phyloP scores from a whole-genome alignment of 805 yeast genomes.

The Wickerhamomyces xylosicus region DNA sequence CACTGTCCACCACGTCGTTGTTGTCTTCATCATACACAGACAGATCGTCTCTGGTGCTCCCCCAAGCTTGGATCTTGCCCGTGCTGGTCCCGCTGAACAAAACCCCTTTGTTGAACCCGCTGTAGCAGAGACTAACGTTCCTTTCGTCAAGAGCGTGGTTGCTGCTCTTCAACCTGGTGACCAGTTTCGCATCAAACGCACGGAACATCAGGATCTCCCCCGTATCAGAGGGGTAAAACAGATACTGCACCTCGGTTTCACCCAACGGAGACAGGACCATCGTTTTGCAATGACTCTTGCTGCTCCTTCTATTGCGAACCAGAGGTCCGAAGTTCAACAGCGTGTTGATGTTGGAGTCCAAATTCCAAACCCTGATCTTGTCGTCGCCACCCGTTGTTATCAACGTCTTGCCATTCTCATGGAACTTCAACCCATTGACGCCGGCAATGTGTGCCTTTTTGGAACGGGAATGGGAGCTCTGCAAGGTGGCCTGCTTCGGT shows the following conservation, averaged over 20 bases:
- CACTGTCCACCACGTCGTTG: too few relatives aligned
- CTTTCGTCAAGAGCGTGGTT: slow-evolving; percentile 29
- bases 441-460: slow-evolving; percentile 64
- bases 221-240: slow-evolving; percentile 66
- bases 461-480: slow-evolving; percentile 11
- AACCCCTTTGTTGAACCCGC: slow-evolving; percentile 24
- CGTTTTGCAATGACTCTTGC: slow-evolving; percentile 23
- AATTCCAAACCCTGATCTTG: slow-evolving; percentile 69
- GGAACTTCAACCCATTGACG: slow-evolving; percentile 76
- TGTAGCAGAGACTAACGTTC: slow-evolving; percentile 41
- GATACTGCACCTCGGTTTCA: slow-evolving; percentile 46
- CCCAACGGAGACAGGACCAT: slow-evolving; percentile 25
- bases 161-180: slow-evolving; percentile 41
- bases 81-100: not conserved
- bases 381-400: slow-evolving; percentile 74
- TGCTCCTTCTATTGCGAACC: slow-evolving; percentile 61
- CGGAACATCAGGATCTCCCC: slow-evolving; percentile 59
- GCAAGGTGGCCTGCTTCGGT: slow-evolving; percentile 14
- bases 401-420: slow-evolving; percentile 49
- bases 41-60: not conserved
- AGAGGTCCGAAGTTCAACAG: slow-evolving; percentile 71
- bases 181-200: slow-evolving; percentile 50
- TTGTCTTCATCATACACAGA: too few relatives aligned
- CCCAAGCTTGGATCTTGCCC: not conserved
- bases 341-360: slow-evolving; percentile 45